These are phyloP conservation scores for Calocera cornea DNA, from an alignment of 768 basidiomycete genomes.

Conservation along the genomic window DNA sequence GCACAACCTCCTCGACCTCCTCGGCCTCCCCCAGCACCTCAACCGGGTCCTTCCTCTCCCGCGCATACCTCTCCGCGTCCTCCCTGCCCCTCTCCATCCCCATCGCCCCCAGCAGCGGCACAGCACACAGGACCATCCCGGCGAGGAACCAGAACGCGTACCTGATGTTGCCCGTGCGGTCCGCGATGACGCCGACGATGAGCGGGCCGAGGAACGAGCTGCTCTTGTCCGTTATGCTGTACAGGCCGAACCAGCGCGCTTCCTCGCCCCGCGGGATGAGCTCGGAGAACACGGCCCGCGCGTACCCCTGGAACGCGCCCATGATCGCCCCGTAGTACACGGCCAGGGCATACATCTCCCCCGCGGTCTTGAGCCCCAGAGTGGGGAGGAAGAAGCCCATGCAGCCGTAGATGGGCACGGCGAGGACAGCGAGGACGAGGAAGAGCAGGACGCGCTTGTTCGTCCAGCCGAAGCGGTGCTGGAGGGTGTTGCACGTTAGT, in stretches of 20 bases:
- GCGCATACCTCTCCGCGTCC: slow-evolving; percentile 31
- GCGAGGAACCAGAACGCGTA: slow-evolving; percentile 83
- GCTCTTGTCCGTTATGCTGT: slow-evolving; percentile 83
- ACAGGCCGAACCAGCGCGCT: slow-evolving; percentile 71
- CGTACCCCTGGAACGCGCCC: slow-evolving; percentile 85
- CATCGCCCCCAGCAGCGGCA: slow-evolving; percentile 60
- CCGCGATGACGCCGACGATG: slow-evolving; percentile 75
- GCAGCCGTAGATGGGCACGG: slow-evolving; percentile 70
- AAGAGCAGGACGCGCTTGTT: slow-evolving; percentile 53
- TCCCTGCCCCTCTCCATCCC: slow-evolving; percentile 50
- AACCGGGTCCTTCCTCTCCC: neutral
- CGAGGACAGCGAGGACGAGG: slow-evolving; percentile 50
- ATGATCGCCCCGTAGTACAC: slow-evolving; percentile 66
- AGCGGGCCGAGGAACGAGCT: slow-evolving; percentile 78
- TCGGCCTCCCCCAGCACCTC: slow-evolving; percentile 5
- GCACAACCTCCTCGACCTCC: neutral
- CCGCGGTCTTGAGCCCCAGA: slow-evolving; percentile 50
- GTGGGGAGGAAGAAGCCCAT: slow-evolving; percentile 56
- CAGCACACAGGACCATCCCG: slow-evolving; percentile 61
- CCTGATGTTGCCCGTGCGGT: slow-evolving; percentile 81
- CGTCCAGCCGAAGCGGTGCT: slow-evolving; percentile 47
- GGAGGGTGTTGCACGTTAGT: slow-evolving; percentile 63
- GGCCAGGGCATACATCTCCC: slow-evolving; percentile 76
- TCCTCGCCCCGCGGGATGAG: slow-evolving; percentile 79
- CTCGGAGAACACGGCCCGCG: slow-evolving; percentile 74